phyloP scores from a whole-genome alignment of 176 grass and related monocot genomes.

The Eragrostis nindensis region DNA sequence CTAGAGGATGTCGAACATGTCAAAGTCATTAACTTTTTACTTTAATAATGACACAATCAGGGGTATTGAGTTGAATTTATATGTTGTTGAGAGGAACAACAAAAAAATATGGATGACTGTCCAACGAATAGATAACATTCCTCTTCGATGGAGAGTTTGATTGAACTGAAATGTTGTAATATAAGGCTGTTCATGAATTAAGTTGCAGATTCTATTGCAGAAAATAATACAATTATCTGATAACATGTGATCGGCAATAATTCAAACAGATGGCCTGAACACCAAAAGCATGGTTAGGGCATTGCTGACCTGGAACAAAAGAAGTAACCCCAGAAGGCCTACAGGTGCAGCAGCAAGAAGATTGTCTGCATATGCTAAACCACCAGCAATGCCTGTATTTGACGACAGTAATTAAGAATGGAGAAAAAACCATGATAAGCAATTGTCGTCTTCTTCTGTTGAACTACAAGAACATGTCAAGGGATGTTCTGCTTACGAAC shows the following conservation, averaged over 20 bases:
- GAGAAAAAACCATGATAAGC: neutral
- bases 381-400: constrained; percentile 73
- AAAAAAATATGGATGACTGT: neutral
- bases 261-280: constrained; percentile 16
- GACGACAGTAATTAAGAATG: neutral
- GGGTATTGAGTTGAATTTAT: neutral
- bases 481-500: constrained; percentile 37
- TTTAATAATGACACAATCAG: constrained; percentile 14
- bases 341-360: constrained; percentile 76
- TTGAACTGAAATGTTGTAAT: constrained; percentile 26
- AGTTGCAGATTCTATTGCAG: neutral
- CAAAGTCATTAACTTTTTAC: no score
- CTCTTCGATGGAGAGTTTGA: neutral
- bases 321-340: constrained; percentile 79
- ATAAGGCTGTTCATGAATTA: constrained; percentile 2
- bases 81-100: neutral
- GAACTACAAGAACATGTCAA: constrained; percentile 14
- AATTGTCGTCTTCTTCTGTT: neutral
- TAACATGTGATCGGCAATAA: constrained; percentile 9
- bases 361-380: constrained; percentile 82
- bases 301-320: constrained; percentile 70
- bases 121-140: neutral
- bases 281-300: constrained; percentile 6
- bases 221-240: neutral
- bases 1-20: neutral